Base-by-base conservation (phyloP, 768 basidiomycete species). In the Lyophyllum semitale region DNA sequence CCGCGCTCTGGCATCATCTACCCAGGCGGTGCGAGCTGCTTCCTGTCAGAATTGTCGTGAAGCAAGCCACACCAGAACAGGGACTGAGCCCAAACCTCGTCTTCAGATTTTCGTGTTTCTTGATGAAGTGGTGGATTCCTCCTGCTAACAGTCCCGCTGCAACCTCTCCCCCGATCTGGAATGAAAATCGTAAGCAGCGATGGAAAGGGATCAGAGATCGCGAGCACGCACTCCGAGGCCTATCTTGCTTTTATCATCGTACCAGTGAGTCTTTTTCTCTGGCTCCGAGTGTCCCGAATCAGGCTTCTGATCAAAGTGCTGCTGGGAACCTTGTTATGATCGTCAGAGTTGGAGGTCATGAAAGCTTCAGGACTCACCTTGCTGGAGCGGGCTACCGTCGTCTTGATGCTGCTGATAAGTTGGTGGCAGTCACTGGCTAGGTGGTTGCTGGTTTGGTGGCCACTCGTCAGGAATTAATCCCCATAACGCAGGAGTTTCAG, bases 401-500 rank as follows among this genome's bases (percentile, higher is more conserved):
- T 53, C 45, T 29, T 63, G 59, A 54, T 68, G 65, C 23, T 59
- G 35, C 35, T 65, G 59, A 35, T 59, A 47, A 13, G 57, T 48
- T 30, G 70, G 66, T 23, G 68, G 70, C 32, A 67, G 66, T 32
- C 67, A 65, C 42, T 65, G 59, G 23, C 63, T 65, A 30, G 62
- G 68, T 18, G 65, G 70, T 29, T 66, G 66, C 6, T 66, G 64
- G 6, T 66, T 4, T 66, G 66, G 20, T 71, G 66, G 25, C 25
- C 48, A 71, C 66, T 68, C 52, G 26, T 73, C 78, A 20, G 71
- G 70, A 23, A 83, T 51, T 41, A 75, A 78, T 42, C 83, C 87
- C 89, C 88, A 91, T 29, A 91, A 76, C 9, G 86, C 85, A 33
- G 88, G 87, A 1, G 82, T 83, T 12, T 69, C 55, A 3, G 73